A percentile compares a stretch with the other conserved stretches of the same genome.
phyloP scores from a whole-genome alignment of 352 stramenopile genomes.

The Phytophthora ramorum region DNA sequence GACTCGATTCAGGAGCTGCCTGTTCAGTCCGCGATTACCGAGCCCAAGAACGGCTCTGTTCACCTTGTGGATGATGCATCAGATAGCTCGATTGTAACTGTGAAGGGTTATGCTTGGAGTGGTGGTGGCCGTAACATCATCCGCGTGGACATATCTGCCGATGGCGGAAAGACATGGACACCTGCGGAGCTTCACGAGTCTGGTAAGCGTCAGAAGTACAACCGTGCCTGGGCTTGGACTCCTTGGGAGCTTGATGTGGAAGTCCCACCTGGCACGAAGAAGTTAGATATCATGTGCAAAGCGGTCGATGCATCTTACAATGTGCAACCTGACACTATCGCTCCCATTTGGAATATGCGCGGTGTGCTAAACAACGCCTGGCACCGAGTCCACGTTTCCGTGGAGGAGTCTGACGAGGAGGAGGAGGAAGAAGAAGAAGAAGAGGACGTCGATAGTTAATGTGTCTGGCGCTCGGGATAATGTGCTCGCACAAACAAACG shows the following conservation, averaged over 20 bases:
- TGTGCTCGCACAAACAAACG: not conserved
- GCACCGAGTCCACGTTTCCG: slow-evolving; percentile 86
- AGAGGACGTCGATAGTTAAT: slow-evolving; percentile 12
- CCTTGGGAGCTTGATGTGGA: slow-evolving; percentile 95
- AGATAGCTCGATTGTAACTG: slow-evolving; percentile 82
- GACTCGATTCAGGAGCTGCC: slow-evolving; percentile 93
- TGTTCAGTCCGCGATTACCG: slow-evolving; percentile 91
- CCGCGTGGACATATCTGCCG: slow-evolving; percentile 95
- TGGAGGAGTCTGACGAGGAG: slow-evolving; percentile 57
- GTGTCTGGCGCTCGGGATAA: not conserved
- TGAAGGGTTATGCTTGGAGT: slow-evolving; percentile 95
- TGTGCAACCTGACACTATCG: slow-evolving; percentile 95
- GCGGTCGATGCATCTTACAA: slow-evolving; percentile 97
- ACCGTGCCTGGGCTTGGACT: slow-evolving; percentile 95
- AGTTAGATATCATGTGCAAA: slow-evolving; percentile 93
- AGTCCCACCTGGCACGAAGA: slow-evolving; percentile 82
- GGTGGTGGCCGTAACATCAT: slow-evolving; percentile 96
- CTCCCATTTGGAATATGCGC: slow-evolving; percentile 97
- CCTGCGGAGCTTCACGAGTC: slow-evolving; percentile 88
- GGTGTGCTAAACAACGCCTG: slow-evolving; percentile 98
- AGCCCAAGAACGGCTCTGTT: slow-evolving; percentile 70
- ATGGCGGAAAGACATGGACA: slow-evolving; percentile 95
- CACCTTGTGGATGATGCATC: slow-evolving; percentile 57
- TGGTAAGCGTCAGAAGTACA: slow-evolving; percentile 86
- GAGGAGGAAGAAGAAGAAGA: slow-evolving; percentile 38